Conservation (phyloP, 306 rosid species). For the Cyclanthera cordifolia region DNA sequence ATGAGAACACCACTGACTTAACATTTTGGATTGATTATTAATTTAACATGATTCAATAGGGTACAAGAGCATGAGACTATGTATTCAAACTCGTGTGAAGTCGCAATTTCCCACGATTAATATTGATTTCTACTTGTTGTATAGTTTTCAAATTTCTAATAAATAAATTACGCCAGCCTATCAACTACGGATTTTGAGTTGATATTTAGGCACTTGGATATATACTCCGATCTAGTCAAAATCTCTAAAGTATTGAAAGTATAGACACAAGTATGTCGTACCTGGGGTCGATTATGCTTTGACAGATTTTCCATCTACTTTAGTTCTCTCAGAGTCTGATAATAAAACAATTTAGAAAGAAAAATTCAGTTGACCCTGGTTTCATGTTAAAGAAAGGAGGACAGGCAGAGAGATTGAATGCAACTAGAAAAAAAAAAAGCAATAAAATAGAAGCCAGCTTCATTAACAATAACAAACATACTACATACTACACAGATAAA, state of each 20-base stretch:
- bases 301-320: slow-evolving; percentile 4
- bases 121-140: no score
- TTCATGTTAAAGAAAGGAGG: not conserved
- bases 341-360: slow-evolving; percentile 1
- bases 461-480: slow-evolving; percentile 47
- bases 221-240: not conserved
- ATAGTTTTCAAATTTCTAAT: no score
- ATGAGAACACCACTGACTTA: no score
- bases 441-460: slow-evolving; percentile 31
- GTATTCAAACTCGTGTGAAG: no score
- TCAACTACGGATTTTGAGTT: no score
- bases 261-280: not conserved
- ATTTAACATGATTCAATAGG: no score
- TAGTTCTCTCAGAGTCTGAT: slow-evolving; percentile 2
- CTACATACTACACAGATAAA: slow-evolving; percentile 44
- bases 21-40: no score
- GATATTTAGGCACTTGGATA: not conserved
- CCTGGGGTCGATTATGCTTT: not conserved
- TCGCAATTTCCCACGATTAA: no score
- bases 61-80: no score
- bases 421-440: not conserved
- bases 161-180: no score
- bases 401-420: no score
- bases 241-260: not conserved
- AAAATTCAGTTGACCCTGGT: slow-evolving; percentile 9